Base-by-base conservation (phyloP, 306 rosid species). In the Glycine tomentella region DNA sequence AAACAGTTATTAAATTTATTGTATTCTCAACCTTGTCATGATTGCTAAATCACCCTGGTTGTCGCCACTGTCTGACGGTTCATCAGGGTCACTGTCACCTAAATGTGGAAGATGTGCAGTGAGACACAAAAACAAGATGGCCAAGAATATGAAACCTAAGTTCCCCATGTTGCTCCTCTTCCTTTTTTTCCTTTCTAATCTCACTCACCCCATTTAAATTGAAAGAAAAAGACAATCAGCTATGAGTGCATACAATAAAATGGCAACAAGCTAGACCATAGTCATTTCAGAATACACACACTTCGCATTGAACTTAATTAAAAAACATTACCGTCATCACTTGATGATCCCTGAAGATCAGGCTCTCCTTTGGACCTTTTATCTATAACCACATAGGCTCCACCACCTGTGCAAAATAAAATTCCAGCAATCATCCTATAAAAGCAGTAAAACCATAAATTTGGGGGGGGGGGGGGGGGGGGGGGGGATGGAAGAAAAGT, bases 381-480 rank as follows among this genome's bases (percentile, higher is more conserved):
- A 80, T 95, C 99, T 80, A 95, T 93, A 86, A 95, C 95, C 76
- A 93, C 97, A 70, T 93, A 95, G 63, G 92, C 88, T 89, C 97
- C 95, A 81, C 91, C 76, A 85, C 97, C 99, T 95, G 88, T 45
- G 11, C 71, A 84, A 84, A 74, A 66, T 65, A 76, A 45, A 55
- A 78, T 20, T 15, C 42, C 71, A 49, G 53, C 77, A 64, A 76
- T 51, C 58, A 79, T 42, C 9, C 55, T 71, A 65, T 57, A 53
- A 63, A 81, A 16, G 75, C 17, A 6, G 64, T 50, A 52, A 64
- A 63, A 46, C 49, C 49, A 38, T 65, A 56, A 64, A 16, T 13
- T 58, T n/a, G n/a, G n/a, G n/a, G n/a, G n/a, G n/a, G n/a, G 66
- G 44, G 64, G 34, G 15, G 52, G 5, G n/a, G n/a, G n/a, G n/a